Base-by-base conservation (phyloP, 805 yeast genomes). In the Nakazawaea ishiwadae region DNA sequence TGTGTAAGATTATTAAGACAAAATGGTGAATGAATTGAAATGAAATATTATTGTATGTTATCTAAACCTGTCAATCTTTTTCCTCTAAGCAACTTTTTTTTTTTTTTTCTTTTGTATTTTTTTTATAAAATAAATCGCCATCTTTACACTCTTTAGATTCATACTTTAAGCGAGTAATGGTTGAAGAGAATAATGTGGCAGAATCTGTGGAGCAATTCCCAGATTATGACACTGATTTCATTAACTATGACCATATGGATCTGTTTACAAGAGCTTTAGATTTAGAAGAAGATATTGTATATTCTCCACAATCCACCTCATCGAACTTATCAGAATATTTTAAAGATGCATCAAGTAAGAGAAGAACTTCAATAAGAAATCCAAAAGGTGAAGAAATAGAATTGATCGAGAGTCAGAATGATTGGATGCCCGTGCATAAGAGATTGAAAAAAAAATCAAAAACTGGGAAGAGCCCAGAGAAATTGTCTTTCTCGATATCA, bases 371-470 rank as follows among this genome's bases (percentile, higher is more conserved):
- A 9, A 17, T 37, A 11, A 37, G 36, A 18, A 42, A 41, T 12
- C 24, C 18, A 1, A 40, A 47, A n/a, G 47, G 45, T 20, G 48
- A 51, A 10, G 44, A 35, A 24, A 53, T 58, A 15, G 67, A 64
- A 44, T 55, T 54, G 45, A 69, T 72, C 23, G 46, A 63, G 1
- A 70, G 77, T 0, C 60, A 60, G 44, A 64, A 62, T 39, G 77
- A 72, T 47, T 72, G 77, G 77, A 60, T 62, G 0, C 77, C 77
- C 0, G 57, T 71, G 4, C 59, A 66, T 32, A 46, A 50, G 34
- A 35, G 33, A 11, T 49, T 53, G 7, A 40, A 48, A n/a, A 37
- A 31, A 24, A 48, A 37, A 35, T 46, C 29, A 33, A 49, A 32
- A 31, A 43, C 15, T 11, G 12, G 8, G 5, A 16, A 11, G 16